phyloP scores from a whole-genome alignment of 768 basidiomycete genomes.

The Termitomyces sp. region DNA sequence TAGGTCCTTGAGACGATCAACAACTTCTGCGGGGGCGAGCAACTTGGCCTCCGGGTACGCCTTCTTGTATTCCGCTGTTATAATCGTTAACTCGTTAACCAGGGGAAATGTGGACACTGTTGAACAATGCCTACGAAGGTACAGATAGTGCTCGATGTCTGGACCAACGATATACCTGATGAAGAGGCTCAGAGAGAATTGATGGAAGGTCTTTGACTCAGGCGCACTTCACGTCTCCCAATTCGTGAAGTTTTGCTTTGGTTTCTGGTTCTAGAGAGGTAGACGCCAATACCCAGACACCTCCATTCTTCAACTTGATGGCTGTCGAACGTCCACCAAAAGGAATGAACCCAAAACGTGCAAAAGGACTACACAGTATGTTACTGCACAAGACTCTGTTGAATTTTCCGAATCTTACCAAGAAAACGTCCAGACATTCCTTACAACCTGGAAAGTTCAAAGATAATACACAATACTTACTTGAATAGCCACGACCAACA shows the following conservation, averaged over 20 bases:
- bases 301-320: slow-evolving; percentile 54
- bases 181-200: not conserved
- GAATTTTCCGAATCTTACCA: slow-evolving; percentile 27
- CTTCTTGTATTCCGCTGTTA: slow-evolving; percentile 49
- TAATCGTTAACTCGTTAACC: not conserved
- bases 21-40: slow-evolving; percentile 51
- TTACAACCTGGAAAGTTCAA: slow-evolving; percentile 27
- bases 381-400: not conserved
- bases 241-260: slow-evolving; percentile 47
- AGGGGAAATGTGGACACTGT: too few species aligned
- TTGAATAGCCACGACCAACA: not conserved
- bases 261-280: slow-evolving; percentile 61
- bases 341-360: slow-evolving; percentile 57
- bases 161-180: slow-evolving; percentile 49
- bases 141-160: slow-evolving; percentile 52
- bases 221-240: slow-evolving; percentile 62
- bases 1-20: slow-evolving; percentile 43
- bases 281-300: slow-evolving; percentile 74
- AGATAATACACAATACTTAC: not conserved
- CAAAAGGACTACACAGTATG: slow-evolving; percentile 42
- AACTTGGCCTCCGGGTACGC: slow-evolving; percentile 61
- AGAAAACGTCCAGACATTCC: slow-evolving; percentile 57
- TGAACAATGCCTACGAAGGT: slow-evolving; percentile 30
- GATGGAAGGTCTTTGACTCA: not conserved
- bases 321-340: slow-evolving; percentile 79